These are phyloP conservation scores for Eucalyptus shirleyi DNA, from an alignment of 345 rosid species.

Conservation along the genomic window DNA sequence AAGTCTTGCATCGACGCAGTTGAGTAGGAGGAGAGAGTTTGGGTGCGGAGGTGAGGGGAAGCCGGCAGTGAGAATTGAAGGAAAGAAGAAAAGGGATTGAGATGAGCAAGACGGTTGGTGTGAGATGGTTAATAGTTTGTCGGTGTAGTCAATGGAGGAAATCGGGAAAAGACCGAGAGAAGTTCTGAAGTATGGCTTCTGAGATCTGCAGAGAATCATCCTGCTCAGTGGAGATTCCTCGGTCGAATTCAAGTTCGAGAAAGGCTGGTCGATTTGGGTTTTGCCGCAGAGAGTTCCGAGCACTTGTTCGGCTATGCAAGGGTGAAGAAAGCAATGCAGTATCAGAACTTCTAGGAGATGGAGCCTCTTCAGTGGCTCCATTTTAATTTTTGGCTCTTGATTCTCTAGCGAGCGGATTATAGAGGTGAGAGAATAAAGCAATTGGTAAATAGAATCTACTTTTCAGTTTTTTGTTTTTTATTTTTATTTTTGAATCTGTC, in stretches of 20 bases:
- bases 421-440: neutral
- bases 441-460: neutral
- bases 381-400: neutral
- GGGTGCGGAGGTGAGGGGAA: constrained; percentile 3
- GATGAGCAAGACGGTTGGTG: constrained; percentile 21
- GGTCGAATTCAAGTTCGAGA: constrained; percentile 1
- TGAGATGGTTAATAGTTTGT: constrained; percentile 18
- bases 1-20: constrained; percentile 3
- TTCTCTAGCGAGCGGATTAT: neutral
- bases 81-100: constrained; percentile 7
- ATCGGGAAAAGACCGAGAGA: constrained; percentile 27
- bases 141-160: constrained; percentile 33
- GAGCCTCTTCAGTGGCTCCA: constrained; percentile 13
- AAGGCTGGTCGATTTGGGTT: neutral
- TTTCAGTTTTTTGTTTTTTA: neutral
- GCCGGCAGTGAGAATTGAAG: constrained; percentile 21
- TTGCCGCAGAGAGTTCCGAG: neutral
- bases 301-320: neutral
- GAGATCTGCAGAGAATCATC: constrained; percentile 37
- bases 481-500: neutral
- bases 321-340: neutral
- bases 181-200: constrained; percentile 34
- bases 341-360: neutral
- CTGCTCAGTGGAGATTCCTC: neutral
- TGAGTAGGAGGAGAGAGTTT: constrained; percentile 30